Conservation (phyloP, 2,329 filamentous ascomycete genomes). For the Parascedosporium putredinis region DNA sequence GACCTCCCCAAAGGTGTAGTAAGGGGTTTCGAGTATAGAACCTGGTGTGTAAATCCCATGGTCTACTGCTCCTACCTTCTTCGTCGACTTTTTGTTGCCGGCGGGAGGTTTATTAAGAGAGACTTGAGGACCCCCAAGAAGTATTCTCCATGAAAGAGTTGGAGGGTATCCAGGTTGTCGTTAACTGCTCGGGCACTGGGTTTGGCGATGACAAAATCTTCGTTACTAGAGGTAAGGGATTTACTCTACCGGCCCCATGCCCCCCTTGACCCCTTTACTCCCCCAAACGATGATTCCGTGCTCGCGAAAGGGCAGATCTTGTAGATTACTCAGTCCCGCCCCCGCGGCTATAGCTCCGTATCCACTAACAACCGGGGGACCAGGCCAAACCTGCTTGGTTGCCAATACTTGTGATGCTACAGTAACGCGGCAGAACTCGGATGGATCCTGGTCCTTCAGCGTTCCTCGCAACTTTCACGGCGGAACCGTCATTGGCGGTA, state of each 20-base stretch:
- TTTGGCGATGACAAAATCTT: constrained; percentile 31
- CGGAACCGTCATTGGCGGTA: constrained; percentile 56
- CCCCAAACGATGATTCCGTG: neutral
- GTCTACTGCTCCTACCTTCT: constrained; percentile 40
- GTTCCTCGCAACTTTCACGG: constrained; percentile 52
- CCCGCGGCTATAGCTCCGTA: no score
- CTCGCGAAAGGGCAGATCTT: no score
- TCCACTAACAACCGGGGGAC: no score
- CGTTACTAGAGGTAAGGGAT: constrained; percentile 28
- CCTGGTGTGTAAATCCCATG: constrained; percentile 45
- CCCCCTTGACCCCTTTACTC: neutral
- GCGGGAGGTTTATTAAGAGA: constrained; percentile 22
- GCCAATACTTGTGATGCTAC: constrained; percentile 26
- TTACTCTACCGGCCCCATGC: no score
- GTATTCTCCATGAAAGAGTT: constrained; percentile 24
- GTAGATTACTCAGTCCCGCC: no score
- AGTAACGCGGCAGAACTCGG: constrained; percentile 50
- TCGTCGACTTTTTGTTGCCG: constrained; percentile 17
- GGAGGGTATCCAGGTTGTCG: constrained; percentile 20
- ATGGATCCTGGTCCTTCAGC: constrained; percentile 53
- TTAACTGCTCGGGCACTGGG: constrained; percentile 36
- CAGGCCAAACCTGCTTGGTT: constrained; percentile 36
- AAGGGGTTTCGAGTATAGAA: constrained; percentile 41
- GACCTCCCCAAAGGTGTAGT: constrained; percentile 31
- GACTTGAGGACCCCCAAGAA: constrained; percentile 27